Evolutionary conservation across 2,329 filamentous ascomycete genomes (phyloP).

Genomic region (Curvularia sp.): DNA sequence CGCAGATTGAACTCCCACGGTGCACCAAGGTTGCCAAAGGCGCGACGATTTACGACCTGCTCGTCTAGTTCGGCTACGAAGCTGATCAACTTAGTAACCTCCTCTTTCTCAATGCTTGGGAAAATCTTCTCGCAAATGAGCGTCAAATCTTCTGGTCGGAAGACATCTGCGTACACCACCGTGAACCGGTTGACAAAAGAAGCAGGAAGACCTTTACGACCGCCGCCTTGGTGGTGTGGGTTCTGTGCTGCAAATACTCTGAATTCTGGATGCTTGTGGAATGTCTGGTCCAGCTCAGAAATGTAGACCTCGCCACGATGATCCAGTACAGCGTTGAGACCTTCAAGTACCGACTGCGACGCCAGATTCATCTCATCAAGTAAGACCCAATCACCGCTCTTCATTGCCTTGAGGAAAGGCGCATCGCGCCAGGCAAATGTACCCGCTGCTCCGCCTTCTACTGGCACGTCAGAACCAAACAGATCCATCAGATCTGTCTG

Average conservation of each 20-base stretch:
- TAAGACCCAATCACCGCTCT: slow-evolving; percentile 93
- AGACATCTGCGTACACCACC: slow-evolving; percentile 94
- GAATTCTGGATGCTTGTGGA: slow-evolving; percentile 87
- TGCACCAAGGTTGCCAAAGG: slow-evolving; percentile 66
- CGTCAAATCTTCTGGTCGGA: slow-evolving; percentile 79
- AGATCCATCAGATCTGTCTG: slow-evolving; percentile 98
- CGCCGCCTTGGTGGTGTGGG: slow-evolving; percentile 94
- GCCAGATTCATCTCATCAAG: slow-evolving; percentile 99
- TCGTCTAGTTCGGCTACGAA: slow-evolving; percentile 84
- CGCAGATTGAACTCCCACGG: slow-evolving; percentile 97
- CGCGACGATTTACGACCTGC: slow-evolving; percentile 65
- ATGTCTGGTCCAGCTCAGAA: slow-evolving; percentile 92
- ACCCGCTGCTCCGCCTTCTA: slow-evolving; percentile 89
- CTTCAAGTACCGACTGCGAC: slow-evolving; percentile 94
- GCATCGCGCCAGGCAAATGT: slow-evolving; percentile 96
- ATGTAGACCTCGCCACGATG: slow-evolving; percentile 96
- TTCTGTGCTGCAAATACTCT: slow-evolving; percentile 97
- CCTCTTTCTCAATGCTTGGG: slow-evolving; percentile 64
- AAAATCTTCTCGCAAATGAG: slow-evolving; percentile 83
- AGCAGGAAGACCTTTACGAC: slow-evolving; percentile 89
- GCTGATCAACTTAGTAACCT: slow-evolving; percentile 72
- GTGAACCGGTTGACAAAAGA: slow-evolving; percentile 99
- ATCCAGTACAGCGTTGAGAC: slow-evolving; percentile 93
- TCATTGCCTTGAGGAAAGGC: slow-evolving; percentile 95
- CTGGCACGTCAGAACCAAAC: slow-evolving; percentile 94